Percentiles rank a stretch among this genome's conserved stretches.
phyloP scores from a whole-genome alignment of 306 rosid species.

The Trichosanthes cucumerina region DNA sequence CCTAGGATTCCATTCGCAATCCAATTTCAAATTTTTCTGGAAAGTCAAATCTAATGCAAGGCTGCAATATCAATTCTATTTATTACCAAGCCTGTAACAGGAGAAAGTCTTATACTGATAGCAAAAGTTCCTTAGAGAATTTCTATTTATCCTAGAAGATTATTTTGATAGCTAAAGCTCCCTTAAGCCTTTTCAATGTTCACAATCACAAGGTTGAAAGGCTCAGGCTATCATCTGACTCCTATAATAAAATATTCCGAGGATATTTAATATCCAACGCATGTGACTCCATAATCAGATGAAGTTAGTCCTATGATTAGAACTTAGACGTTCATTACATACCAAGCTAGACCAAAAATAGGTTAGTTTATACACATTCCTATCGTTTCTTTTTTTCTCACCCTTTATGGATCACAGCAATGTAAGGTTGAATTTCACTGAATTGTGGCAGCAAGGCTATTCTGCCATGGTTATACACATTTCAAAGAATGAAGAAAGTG shows the following conservation, averaged over 20 bases:
- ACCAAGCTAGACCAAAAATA: neutral
- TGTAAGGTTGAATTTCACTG: neutral
- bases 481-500: neutral
- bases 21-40: neutral
- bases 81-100: neutral
- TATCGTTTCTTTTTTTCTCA: neutral
- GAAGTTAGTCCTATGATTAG: neutral
- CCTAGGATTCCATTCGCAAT: neutral
- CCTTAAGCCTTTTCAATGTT: neutral
- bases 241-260: neutral
- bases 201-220: neutral
- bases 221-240: neutral
- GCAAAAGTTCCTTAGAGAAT: neutral
- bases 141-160: neutral
- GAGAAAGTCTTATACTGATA: neutral
- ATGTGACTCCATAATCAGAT: neutral
- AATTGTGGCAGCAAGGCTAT: neutral
- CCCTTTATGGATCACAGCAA: neutral
- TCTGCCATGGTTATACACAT: neutral
- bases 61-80: neutral
- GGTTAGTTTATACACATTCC: neutral
- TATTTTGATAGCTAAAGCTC: neutral
- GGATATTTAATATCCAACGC: neutral
- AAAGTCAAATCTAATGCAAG: neutral
- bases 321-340: neutral